Conservation (phyloP, 805 yeast genomes). For the Candida sonorensis region DNA sequence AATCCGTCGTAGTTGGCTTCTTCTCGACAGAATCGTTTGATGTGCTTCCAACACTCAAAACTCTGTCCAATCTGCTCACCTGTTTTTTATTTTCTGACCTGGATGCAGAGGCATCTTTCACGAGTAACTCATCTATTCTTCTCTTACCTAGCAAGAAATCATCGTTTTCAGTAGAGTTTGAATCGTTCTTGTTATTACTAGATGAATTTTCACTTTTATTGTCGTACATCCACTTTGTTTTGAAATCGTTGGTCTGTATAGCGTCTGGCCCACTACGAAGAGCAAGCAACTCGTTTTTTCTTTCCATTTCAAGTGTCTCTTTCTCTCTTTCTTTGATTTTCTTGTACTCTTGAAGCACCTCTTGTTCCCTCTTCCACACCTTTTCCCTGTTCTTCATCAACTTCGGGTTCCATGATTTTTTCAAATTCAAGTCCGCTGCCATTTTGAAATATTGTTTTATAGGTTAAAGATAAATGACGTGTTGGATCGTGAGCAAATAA, state of each 20-base stretch:
- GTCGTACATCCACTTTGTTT: constrained; percentile 86
- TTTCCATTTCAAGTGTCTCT: constrained; percentile 58
- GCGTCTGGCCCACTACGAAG: constrained; percentile 35
- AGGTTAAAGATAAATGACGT: too few species aligned
- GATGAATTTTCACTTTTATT: constrained; percentile 26
- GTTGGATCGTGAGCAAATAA: too few species aligned
- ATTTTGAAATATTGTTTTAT: constrained; percentile 3
- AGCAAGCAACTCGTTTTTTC: constrained; percentile 43
- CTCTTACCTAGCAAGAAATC: constrained; percentile 18
- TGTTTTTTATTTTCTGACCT: not conserved
- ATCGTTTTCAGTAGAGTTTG: not conserved
- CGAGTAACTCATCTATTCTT: not conserved
- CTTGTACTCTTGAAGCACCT: constrained; percentile 62
- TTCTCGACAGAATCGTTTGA: too few species aligned
- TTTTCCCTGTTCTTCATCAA: constrained; percentile 75
- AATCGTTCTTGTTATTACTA: constrained; percentile 38
- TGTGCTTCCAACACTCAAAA: constrained; percentile 22
- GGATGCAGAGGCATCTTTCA: not conserved
- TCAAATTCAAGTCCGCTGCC: constrained; percentile 79
- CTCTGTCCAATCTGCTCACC: constrained; percentile 8
- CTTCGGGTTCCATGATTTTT: constrained; percentile 97
- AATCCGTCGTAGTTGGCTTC: too few species aligned
- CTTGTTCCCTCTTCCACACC: constrained; percentile 80
- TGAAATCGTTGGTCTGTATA: constrained; percentile 32
- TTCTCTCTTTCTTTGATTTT: constrained; percentile 54